phyloP scores from a whole-genome alignment of 768 basidiomycete genomes.

The Calocybe gangraenosa region DNA sequence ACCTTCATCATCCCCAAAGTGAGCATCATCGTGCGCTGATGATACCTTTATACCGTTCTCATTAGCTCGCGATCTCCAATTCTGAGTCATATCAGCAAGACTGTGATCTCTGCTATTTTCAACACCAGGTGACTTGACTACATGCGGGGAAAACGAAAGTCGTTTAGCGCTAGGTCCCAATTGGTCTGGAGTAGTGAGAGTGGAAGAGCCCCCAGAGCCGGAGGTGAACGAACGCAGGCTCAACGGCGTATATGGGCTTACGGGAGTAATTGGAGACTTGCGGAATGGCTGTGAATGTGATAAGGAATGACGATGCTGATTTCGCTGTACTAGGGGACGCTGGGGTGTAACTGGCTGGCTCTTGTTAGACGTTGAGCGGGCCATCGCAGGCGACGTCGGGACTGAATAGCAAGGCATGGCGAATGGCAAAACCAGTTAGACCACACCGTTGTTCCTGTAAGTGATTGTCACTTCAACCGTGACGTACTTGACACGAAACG shows the following conservation, averaged over 20 bases:
- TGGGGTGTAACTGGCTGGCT: constrained; percentile 62
- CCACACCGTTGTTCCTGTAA: neutral
- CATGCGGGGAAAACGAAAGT: constrained; percentile 44
- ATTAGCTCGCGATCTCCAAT: constrained; percentile 68
- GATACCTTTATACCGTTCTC: constrained; percentile 71
- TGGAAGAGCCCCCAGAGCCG: constrained; percentile 50
- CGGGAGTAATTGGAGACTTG: constrained; percentile 60
- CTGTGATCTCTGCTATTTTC: constrained; percentile 35
- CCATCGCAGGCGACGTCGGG: constrained; percentile 42
- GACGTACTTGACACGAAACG: constrained; percentile 13
- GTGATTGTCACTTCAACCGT: constrained; percentile 12
- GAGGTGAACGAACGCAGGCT: constrained; percentile 61
- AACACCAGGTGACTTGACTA: constrained; percentile 19
- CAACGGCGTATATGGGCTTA: constrained; percentile 67
- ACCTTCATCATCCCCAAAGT: constrained; percentile 44
- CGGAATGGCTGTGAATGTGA: constrained; percentile 40
- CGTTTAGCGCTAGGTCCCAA: constrained; percentile 35
- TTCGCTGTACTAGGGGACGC: constrained; percentile 42
- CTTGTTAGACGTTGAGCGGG: constrained; percentile 31
- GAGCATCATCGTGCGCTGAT: constrained; percentile 44
- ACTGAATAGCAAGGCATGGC: constrained; percentile 30
- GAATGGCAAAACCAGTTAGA: constrained; percentile 11
- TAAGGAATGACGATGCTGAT: constrained; percentile 38
- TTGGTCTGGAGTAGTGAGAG: constrained; percentile 59
- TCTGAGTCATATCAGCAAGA: constrained; percentile 58